Evolutionary conservation across 192 early-diverging fungal species (phyloP).

Genomic region (Backusella psychrophila): DNA sequence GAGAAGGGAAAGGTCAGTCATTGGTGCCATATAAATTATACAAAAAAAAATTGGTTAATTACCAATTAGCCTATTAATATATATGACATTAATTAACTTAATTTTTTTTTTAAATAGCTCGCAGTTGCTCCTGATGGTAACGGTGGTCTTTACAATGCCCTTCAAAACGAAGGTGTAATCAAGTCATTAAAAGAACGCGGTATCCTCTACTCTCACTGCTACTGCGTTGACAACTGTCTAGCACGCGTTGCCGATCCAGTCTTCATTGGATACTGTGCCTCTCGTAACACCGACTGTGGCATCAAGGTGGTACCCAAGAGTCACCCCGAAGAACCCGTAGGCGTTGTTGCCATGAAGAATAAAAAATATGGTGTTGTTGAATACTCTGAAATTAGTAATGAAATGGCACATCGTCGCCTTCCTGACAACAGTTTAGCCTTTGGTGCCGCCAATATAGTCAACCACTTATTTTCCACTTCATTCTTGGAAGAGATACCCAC

Average conservation of each 20-base stretch:
- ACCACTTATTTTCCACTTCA: conserved; percentile 87
- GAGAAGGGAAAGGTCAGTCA: conserved; percentile 50
- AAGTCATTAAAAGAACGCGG: conserved; percentile 67
- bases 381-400: conserved; percentile 87
- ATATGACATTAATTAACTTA: background rate
- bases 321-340: conserved; percentile 78
- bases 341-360: conserved; percentile 83
- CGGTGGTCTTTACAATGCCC: conserved; percentile 86
- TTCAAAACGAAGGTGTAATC: conserved; percentile 75
- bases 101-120: background rate
- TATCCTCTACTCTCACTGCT: conserved; percentile 81
- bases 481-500: conserved; percentile 74
- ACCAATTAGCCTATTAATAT: background rate
- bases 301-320: conserved; percentile 88
- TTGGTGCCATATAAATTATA: background rate
- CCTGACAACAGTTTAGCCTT: conserved; percentile 61
- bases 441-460: conserved; percentile 89
- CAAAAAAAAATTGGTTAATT: background rate
- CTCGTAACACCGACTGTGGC: conserved; percentile 78
- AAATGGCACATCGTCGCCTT: conserved; percentile 55
- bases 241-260: conserved; percentile 89
- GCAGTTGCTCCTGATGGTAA: conserved; percentile 80
- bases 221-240: conserved; percentile 94
- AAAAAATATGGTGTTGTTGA: conserved; percentile 80
- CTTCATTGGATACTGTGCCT: conserved; percentile 81